phyloP scores from a whole-genome alignment of 805 yeast species.

The Naumovozyma dairenensis region DNA sequence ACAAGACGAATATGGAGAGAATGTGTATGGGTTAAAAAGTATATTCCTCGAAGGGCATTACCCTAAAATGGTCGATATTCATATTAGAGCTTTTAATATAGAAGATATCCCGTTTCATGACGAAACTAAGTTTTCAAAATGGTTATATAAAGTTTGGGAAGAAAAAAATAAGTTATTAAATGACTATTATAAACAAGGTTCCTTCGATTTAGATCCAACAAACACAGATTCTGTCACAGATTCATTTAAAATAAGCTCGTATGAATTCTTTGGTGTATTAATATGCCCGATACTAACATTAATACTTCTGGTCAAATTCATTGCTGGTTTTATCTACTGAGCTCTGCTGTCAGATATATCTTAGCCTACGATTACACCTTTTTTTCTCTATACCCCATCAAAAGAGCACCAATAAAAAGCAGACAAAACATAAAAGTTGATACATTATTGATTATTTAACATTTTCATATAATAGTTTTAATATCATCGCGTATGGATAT shows the following conservation, averaged over 20 bases:
- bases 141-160: conserved; percentile 69
- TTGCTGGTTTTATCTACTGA: too few species aligned
- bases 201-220: conserved; percentile 30
- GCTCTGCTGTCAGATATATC: too few species aligned
- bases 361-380: too few species aligned
- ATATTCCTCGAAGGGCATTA: conserved; percentile 62
- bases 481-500: too few species aligned
- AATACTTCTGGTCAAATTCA: conserved; percentile 2
- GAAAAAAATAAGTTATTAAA: conserved; percentile 69
- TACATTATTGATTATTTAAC: too few species aligned
- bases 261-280: conserved; percentile 13
- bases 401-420: too few species aligned
- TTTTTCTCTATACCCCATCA: too few species aligned
- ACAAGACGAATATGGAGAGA: conserved; percentile 64
- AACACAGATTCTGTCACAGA: conserved; percentile 13
- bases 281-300: conserved; percentile 11
- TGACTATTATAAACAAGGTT: conserved; percentile 46
- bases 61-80: conserved; percentile 56
- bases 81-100: conserved; percentile 49
- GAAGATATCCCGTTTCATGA: conserved; percentile 54
- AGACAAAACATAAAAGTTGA: too few species aligned
- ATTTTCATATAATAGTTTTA: too few species aligned
- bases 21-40: conserved; percentile 52
- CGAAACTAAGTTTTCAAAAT: conserved; percentile 52
- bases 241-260: conserved; percentile 14